Base-by-base conservation (phyloP, 1,284 basidiomycete species). In the Heliocybe sulcata region DNA sequence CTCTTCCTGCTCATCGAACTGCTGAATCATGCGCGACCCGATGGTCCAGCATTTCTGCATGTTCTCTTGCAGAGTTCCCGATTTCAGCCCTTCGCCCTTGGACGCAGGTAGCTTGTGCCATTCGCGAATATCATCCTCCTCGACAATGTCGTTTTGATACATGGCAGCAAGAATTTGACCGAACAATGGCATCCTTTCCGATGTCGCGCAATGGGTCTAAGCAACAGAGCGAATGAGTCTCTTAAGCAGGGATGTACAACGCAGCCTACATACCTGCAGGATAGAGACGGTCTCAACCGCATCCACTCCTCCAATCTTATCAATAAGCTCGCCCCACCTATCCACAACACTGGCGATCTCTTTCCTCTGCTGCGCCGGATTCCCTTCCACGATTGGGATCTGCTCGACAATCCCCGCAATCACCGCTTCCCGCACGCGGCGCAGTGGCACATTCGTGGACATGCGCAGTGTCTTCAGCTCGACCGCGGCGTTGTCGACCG, bases 391-490 rank as follows among this genome's bases (percentile, higher is more conserved):
- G 54, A 89, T 66, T 55, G 69, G 71, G 35, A 92, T 83, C 56
- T 77, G 77, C 58, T 85, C 81, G 53, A 92, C 85, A 55, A 93
- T 77, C 27, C 81, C 84, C 19, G 77, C 77, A 31, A 95, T 77
- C 26, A 94, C 91, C 14, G 86, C 85, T 67, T 88, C 85, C 53
- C 88, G 79, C 49, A 96, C 92, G 58, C 83, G 79, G 19, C 77
- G 76, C 25, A 94, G 77, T 2, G 89, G 80, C 48, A 95, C 94
- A 65, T 96, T 96, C 61, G 85, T 89, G 45, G 93, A 92, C 94
- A 96, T 96, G 49, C 94, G 85, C 54, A 96, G 79, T 52, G 93
- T 96, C 76, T 95, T 96, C 61, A 96, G 80, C 67, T 96, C 93
- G 61, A 96, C 92, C 0, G 91, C 80, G 0, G 93, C 92, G 70